Conservation (phyloP, 1,284 basidiomycete species). For the Apiotrichum gamsii region DNA sequence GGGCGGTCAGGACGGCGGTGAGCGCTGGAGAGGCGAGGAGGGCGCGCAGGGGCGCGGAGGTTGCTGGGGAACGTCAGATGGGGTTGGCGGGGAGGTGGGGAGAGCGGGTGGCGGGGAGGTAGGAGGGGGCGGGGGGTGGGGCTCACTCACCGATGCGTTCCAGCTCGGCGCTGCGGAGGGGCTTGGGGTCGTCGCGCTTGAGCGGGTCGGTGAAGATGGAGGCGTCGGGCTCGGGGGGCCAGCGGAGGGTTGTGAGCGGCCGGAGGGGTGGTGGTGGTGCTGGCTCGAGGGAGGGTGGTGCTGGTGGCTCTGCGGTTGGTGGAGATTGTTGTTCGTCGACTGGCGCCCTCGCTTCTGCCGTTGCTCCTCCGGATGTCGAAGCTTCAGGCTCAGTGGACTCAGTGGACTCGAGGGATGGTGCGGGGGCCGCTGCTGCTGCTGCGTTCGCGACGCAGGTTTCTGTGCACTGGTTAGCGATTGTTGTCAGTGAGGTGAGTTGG, state of each 20-base stretch:
- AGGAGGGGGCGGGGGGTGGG: neutral
- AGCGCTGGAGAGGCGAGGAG: conserved; percentile 31
- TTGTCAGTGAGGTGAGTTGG: neutral
- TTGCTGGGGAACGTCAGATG: conserved; percentile 25
- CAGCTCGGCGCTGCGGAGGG: conserved; percentile 38
- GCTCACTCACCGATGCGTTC: conserved; percentile 38
- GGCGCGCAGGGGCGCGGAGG: conserved; percentile 29
- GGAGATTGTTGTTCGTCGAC: no score
- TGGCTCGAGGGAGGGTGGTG: neutral
- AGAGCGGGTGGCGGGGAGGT: neutral
- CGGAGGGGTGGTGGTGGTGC: conserved; percentile 5
- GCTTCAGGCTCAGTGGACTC: neutral
- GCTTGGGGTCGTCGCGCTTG: conserved; percentile 43
- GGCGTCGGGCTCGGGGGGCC: conserved; percentile 43
- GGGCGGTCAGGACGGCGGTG: conserved; percentile 26
- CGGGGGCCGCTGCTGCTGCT: conserved; percentile 3
- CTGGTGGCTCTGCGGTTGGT: conserved; percentile 2
- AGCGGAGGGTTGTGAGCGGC: conserved; percentile 33
- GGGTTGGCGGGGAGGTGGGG: neutral
- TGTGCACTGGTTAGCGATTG: no score
- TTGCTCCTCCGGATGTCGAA: neutral
- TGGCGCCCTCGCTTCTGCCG: neutral
- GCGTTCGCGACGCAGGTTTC: neutral
- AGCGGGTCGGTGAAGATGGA: conserved; percentile 41
- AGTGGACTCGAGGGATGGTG: conserved; percentile 4